Percentiles rank a stretch among this genome's conserved stretches.
Evolutionary conservation across 345 rosid genomes (phyloP).

Genomic region (Eutrema heterophyllum): DNA sequence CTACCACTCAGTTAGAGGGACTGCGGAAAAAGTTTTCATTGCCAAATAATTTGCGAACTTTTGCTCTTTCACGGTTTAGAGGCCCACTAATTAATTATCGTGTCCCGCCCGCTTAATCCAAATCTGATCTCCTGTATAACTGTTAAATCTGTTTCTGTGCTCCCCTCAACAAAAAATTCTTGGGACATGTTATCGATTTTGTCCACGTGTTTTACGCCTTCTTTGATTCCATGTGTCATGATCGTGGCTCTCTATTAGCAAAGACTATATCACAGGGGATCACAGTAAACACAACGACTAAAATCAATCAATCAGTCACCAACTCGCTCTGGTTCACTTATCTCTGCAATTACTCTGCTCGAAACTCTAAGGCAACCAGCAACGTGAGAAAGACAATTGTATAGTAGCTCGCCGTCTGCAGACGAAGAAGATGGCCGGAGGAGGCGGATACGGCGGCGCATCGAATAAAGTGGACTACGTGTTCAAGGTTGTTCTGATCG

Average conservation of each 20-base stretch:
- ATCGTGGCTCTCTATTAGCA: background rate
- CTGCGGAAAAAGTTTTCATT: too few relatives aligned
- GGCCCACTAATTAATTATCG: constrained; percentile 19
- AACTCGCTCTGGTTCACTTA: too few relatives aligned
- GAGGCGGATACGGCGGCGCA: constrained; percentile 54
- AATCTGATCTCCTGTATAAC: constrained; percentile 9
- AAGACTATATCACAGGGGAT: background rate
- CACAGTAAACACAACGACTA: background rate
- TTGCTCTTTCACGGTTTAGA: too few relatives aligned
- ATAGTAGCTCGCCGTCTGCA: background rate
- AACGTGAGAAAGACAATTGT: too few relatives aligned
- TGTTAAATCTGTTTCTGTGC: background rate
- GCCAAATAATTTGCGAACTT: too few relatives aligned
- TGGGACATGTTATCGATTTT: background rate
- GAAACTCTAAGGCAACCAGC: too few relatives aligned
- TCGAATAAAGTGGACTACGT: constrained; percentile 70
- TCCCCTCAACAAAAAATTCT: background rate
- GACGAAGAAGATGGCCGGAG: constrained; percentile 45
- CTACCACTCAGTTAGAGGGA: too few relatives aligned
- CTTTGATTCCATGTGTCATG: background rate
- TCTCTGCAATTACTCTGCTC: too few relatives aligned
- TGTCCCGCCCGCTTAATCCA: constrained; percentile 27
- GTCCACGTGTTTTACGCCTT: background rate
- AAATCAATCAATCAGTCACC: background rate
- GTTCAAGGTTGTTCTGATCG: constrained; percentile 83